phyloP scores from a whole-genome alignment of 2,329 filamentous ascomycete genomes.

The Diplodia intermedia region DNA sequence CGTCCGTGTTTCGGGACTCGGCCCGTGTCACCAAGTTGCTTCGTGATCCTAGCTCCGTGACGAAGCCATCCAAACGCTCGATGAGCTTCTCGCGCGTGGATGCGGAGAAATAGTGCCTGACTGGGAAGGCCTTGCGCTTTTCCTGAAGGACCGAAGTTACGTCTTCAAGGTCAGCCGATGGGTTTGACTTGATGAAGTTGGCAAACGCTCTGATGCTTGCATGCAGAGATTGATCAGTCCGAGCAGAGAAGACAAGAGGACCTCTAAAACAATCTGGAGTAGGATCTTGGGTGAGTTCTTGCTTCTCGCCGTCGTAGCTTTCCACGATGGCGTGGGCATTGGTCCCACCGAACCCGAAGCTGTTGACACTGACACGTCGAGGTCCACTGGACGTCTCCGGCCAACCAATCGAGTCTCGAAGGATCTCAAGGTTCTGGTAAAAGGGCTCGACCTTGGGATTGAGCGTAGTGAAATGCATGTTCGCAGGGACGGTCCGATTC shows the following conservation, averaged over 20 bases:
- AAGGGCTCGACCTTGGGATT: constrained; percentile 42
- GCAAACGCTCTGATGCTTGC: constrained; percentile 15
- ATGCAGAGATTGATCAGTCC: constrained; percentile 27
- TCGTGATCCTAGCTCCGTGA: background rate
- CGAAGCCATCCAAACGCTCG: constrained; percentile 10
- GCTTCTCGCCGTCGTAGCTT: constrained; percentile 24
- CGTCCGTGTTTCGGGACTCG: background rate
- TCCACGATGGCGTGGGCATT: constrained; percentile 42
- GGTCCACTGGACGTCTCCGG: constrained; percentile 30
- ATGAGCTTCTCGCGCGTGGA: constrained; percentile 5
- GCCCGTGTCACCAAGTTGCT: constrained; percentile 3
- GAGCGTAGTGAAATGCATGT: constrained; percentile 45
- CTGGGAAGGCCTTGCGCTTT: constrained; percentile 33
- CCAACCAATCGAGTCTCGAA: constrained; percentile 32
- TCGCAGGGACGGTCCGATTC: constrained; percentile 45
- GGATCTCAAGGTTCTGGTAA: constrained; percentile 32
- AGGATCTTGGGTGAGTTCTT: too few species aligned
- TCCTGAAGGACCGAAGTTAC: constrained; percentile 35
- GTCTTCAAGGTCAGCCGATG: constrained; percentile 12
- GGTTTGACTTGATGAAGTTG: constrained; percentile 23
- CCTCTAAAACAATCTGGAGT: background rate
- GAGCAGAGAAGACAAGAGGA: constrained; percentile 34
- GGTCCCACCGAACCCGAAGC: constrained; percentile 40
- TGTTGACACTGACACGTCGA: constrained; percentile 37
- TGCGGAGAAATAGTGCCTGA: constrained; percentile 25